phyloP scores from a whole-genome alignment of 2,329 filamentous ascomycete species.

The Amphichorda felina region DNA sequence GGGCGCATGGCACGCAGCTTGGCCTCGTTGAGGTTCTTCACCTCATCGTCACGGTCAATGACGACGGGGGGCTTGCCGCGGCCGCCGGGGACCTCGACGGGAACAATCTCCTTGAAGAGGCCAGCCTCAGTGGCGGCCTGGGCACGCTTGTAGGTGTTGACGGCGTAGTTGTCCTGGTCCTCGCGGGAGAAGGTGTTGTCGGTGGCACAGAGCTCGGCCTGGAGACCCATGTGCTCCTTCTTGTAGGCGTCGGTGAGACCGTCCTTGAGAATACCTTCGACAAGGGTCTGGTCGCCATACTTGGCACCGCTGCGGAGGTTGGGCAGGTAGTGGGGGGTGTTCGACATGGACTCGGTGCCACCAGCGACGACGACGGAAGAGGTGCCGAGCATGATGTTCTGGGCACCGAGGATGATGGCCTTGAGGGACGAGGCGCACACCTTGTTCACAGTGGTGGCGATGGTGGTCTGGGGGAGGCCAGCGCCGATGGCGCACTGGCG shows the following conservation, averaged over 20 bases:
- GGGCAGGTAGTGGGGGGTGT: slow-evolving; percentile 90
- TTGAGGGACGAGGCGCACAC: slow-evolving; percentile 95
- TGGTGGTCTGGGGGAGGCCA: slow-evolving; percentile 66
- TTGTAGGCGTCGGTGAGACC: slow-evolving; percentile 91
- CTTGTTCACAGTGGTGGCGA: slow-evolving; percentile 96
- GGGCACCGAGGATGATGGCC: slow-evolving; percentile 85
- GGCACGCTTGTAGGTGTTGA: slow-evolving; percentile 88
- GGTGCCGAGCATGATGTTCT: slow-evolving; percentile 95
- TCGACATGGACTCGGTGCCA: slow-evolving; percentile 97
- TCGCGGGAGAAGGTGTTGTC: slow-evolving; percentile 75
- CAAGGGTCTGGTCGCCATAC: slow-evolving; percentile 80
- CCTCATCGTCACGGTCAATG: slow-evolving; percentile 84
- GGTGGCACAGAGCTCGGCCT: slow-evolving; percentile 80
- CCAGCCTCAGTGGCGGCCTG: slow-evolving; percentile 75
- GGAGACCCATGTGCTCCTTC: slow-evolving; percentile 93
- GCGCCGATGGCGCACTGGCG: slow-evolving; percentile 87
- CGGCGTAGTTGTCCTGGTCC: slow-evolving; percentile 90
- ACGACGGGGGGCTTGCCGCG: slow-evolving; percentile 79
- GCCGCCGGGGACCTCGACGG: slow-evolving; percentile 76
- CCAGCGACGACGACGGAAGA: slow-evolving; percentile 88
- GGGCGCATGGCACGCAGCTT: slow-evolving; percentile 80
- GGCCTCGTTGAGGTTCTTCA: slow-evolving; percentile 81
- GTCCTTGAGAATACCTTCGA: slow-evolving; percentile 90
- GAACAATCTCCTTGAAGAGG: slow-evolving; percentile 79
- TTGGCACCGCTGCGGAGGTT: slow-evolving; percentile 79